Evolutionary conservation across 2,329 filamentous ascomycete species (phyloP), one percentile per base, ranked within the genome.

Genomic region (Davidsoniella eucalypti): DNA sequence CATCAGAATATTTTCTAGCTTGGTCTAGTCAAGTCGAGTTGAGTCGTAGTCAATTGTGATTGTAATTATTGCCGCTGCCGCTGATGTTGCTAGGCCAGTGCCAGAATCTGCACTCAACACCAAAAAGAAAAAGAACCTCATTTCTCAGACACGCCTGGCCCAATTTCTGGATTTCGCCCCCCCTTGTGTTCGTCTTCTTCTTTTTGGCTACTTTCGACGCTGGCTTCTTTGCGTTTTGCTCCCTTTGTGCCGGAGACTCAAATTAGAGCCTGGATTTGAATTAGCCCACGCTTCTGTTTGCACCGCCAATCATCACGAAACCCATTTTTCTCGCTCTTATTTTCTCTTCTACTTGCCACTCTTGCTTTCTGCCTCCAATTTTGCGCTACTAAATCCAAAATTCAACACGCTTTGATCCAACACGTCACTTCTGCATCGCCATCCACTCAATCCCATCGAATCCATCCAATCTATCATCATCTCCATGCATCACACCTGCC

Each of bases 171-270:
- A 33, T 33, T 33, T 42, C 8, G 46, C 5, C 46, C 41, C n/a
- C 23, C 36, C 29, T 48, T 47, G 18, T 39, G 37, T 41, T 40
- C 12, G 37, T 47, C 36, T 37, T 37, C 9, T 37, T 37, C 16
- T 36, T 54, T 36, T 52, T 43, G 40, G 48, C 44, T 49, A 53
- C 51, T 47, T 55, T 51, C 49, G 18, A 43, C 41, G 23, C 55
- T 52, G 36, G 21, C 38, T 54, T 29, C 44, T 54, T 51, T 51
- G 38, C 49, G 47, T 43, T 41, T 49, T 42, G 9, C 29, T 33
- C 29, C 29, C 29, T 55, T 52, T 55, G 50, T 49, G 12, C 29
- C 25, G 37, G 25, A 10, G 36, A 29, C 12, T 12, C 29, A 9
- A 33, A 33, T 33, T 33, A 9, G 29, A 33, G 29, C 12, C 29